These are phyloP conservation scores for Beta vulgaris DNA, from an alignment of 148 eudicot genomes.

Conservation along the genomic window DNA sequence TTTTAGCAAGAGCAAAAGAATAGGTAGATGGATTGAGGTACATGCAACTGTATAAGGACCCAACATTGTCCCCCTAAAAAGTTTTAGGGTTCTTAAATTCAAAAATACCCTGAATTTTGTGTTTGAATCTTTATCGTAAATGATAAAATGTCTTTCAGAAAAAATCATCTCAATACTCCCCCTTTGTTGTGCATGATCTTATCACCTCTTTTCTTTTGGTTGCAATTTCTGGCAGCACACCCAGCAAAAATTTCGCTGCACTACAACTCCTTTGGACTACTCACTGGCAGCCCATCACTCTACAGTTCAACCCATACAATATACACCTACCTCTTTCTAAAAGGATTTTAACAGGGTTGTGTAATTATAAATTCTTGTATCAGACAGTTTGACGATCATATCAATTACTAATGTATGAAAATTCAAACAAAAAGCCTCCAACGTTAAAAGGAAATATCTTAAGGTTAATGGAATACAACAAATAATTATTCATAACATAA, in stretches of 20 bases:
- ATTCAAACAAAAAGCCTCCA: no score
- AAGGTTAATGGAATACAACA: no score
- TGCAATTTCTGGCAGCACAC: conserved; percentile 25
- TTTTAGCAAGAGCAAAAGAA: background rate
- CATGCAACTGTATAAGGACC: conserved; percentile 28
- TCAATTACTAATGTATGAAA: no score
- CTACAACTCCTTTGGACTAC: conserved; percentile 28
- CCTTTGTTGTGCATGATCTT: conserved; percentile 24
- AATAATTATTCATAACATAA: no score
- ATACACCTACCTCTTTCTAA: conserved; percentile 27
- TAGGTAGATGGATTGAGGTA: background rate
- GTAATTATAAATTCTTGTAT: no score
- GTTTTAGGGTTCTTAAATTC: background rate
- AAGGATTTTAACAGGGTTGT: no score
- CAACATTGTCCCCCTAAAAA: conserved; percentile 23
- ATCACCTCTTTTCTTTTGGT: conserved; percentile 31
- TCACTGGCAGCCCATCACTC: conserved; percentile 31
- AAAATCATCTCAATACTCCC: conserved; percentile 19
- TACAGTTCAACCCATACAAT: conserved; percentile 38
- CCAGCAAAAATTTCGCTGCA: conserved; percentile 33
- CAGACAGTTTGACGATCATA: no score
- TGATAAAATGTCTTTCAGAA: conserved; percentile 16
- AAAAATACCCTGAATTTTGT: conserved; percentile 13
- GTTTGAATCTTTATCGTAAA: conserved; percentile 12
- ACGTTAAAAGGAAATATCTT: no score